A percentile compares a stretch with the other conserved stretches of the same genome.
Evolutionary conservation across 2,329 filamentous ascomycete genomes (phyloP).

Genomic region (Colletotrichum spaethianum): DNA sequence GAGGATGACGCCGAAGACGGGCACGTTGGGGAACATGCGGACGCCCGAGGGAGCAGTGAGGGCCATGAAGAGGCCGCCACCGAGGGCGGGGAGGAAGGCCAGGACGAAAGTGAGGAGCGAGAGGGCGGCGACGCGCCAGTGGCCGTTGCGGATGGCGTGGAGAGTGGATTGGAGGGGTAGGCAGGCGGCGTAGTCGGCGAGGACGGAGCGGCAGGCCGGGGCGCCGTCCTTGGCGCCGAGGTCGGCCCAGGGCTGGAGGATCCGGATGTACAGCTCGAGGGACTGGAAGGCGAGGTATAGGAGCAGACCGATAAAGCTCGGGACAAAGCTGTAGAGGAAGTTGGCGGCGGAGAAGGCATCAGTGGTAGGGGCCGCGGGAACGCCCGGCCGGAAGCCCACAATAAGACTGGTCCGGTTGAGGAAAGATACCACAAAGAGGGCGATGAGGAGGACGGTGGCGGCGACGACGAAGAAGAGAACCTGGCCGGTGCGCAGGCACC

Average conservation of each 20-base stretch:
- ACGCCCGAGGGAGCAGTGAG: slow-evolving; percentile 68
- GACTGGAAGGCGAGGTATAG: slow-evolving; percentile 78
- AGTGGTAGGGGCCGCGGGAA: slow-evolving; percentile 70
- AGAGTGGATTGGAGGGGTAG: slow-evolving; percentile 72
- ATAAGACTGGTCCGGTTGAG: slow-evolving; percentile 76
- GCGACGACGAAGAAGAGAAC: slow-evolving; percentile 77
- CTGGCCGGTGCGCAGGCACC: slow-evolving; percentile 78
- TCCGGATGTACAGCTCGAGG: slow-evolving; percentile 75
- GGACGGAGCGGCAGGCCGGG: slow-evolving; percentile 73
- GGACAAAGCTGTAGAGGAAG: slow-evolving; percentile 87
- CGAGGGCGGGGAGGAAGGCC: slow-evolving; percentile 75
- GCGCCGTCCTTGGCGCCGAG: slow-evolving; percentile 71
- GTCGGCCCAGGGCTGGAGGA: slow-evolving; percentile 79
- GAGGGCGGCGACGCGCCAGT: slow-evolving; percentile 75
- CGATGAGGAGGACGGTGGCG: slow-evolving; percentile 73
- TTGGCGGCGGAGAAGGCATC: slow-evolving; percentile 87
- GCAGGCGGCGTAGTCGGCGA: slow-evolving; percentile 79
- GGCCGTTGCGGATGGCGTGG: slow-evolving; percentile 71
- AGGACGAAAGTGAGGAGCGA: slow-evolving; percentile 73
- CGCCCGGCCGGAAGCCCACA: slow-evolving; percentile 78
- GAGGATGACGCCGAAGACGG: slow-evolving; percentile 81
- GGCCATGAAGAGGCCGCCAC: slow-evolving; percentile 81
- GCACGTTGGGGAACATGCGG: slow-evolving; percentile 79
- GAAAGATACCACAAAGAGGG: slow-evolving; percentile 85
- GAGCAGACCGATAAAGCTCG: slow-evolving; percentile 76